Evolutionary conservation across 2,329 filamentous ascomycete species (phyloP).

Genomic region (Thermothelomyces thermophilus): DNA sequence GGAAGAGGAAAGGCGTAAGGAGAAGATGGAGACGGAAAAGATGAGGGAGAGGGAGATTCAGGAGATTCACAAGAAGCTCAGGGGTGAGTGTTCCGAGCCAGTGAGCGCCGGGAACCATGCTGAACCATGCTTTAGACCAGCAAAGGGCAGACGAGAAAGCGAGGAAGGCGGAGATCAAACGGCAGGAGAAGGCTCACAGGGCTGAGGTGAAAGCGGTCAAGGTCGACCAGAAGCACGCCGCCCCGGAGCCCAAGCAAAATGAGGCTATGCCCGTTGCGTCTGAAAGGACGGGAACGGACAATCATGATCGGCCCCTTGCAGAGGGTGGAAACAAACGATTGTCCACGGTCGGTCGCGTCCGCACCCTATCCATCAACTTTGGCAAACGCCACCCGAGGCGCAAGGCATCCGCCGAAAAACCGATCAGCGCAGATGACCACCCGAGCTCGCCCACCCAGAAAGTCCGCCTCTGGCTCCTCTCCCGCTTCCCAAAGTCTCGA

Average conservation of each 20-base stretch:
- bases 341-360: slow-evolving; percentile 6
- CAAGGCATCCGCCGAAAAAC: slow-evolving; percentile 12
- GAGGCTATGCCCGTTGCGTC: not conserved
- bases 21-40: slow-evolving; percentile 39
- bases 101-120: not conserved
- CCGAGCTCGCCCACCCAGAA: slow-evolving; percentile 26
- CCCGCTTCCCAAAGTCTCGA: slow-evolving; percentile 32
- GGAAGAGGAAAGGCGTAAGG: slow-evolving; percentile 48
- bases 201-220: slow-evolving; percentile 41
- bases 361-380: slow-evolving; percentile 20
- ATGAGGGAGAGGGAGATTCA: slow-evolving; percentile 47
- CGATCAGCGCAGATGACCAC: slow-evolving; percentile 14
- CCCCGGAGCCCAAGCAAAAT: slow-evolving; percentile 43
- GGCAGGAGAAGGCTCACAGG: slow-evolving; percentile 49
- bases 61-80: slow-evolving; percentile 48
- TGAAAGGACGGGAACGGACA: not conserved
- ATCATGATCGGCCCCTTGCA: not conserved
- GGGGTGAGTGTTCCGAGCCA: slow-evolving; percentile 43
- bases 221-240: slow-evolving; percentile 40
- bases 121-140: slow-evolving; percentile 33
- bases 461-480: slow-evolving; percentile 40
- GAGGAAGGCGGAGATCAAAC: slow-evolving; percentile 32
- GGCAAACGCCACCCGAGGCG: slow-evolving; percentile 14
- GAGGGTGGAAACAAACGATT: slow-evolving; percentile 1
- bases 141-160: slow-evolving; percentile 42